Conservation (phyloP, 768 basidiomycete species). For the Termitomyces sp. region DNA sequence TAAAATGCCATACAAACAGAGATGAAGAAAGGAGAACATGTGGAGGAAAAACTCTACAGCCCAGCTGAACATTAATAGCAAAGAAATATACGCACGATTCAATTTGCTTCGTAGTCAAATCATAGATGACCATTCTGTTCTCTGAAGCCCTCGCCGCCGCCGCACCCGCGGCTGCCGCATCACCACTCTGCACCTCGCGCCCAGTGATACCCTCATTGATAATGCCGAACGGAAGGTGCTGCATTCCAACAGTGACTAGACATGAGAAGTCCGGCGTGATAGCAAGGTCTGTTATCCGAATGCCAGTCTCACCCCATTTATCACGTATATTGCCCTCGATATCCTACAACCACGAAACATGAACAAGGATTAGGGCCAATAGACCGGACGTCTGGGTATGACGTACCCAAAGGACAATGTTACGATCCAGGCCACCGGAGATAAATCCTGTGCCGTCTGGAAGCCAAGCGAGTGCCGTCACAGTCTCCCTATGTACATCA, state of each 20-base stretch:
- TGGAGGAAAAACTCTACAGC: not conserved
- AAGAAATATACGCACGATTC: slow-evolving; percentile 53
- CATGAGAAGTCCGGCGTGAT: slow-evolving; percentile 82
- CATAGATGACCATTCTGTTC: slow-evolving; percentile 74
- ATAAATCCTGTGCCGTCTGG: slow-evolving; percentile 89
- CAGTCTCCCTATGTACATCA: slow-evolving; percentile 74
- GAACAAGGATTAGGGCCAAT: not conserved
- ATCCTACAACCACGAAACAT: slow-evolving; percentile 47
- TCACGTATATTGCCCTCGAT: slow-evolving; percentile 69
- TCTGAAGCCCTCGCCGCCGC: slow-evolving; percentile 38
- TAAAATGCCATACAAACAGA: not conserved
- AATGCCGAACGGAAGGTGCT: slow-evolving; percentile 11
- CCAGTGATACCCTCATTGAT: slow-evolving; percentile 22
- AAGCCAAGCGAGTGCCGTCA: slow-evolving; percentile 85
- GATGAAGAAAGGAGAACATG: not conserved
- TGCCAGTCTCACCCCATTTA: slow-evolving; percentile 64
- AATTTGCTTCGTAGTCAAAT: slow-evolving; percentile 63
- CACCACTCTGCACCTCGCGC: slow-evolving; percentile 14
- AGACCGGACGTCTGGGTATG: not conserved
- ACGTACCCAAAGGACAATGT: slow-evolving; percentile 77
- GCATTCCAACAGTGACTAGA: slow-evolving; percentile 80
- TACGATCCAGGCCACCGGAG: slow-evolving; percentile 83
- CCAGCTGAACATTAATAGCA: not conserved
- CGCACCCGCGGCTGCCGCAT: slow-evolving; percentile 19
- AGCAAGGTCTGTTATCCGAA: slow-evolving; percentile 85